Percentiles rank a stretch among this genome's conserved stretches.
Evolutionary conservation across 2,329 filamentous ascomycete species (phyloP).

Genomic region (Hymenoscyphus salicellus): DNA sequence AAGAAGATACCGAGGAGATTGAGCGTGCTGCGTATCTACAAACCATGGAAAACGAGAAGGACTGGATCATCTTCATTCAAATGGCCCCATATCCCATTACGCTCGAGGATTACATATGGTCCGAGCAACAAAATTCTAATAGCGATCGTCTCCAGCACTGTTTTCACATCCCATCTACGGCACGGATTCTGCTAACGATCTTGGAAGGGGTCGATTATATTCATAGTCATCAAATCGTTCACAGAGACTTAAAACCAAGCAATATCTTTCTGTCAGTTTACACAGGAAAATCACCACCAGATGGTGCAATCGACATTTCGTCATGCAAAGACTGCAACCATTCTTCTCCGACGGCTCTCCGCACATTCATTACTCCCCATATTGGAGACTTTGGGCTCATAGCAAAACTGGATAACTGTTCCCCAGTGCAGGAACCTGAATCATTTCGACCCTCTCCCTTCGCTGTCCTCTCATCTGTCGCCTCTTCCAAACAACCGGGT

Average conservation of each 20-base stretch:
- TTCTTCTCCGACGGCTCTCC: slow-evolving; percentile 20
- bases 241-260: slow-evolving; percentile 66
- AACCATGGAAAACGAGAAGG: background rate
- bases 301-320: slow-evolving; percentile 46
- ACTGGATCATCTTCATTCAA: slow-evolving; percentile 37
- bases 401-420: slow-evolving; percentile 41
- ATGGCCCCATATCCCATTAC: slow-evolving; percentile 65
- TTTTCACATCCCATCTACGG: slow-evolving; percentile 56
- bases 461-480: slow-evolving; percentile 20
- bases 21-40: slow-evolving; percentile 5
- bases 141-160: slow-evolving; percentile 48
- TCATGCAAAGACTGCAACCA: slow-evolving; percentile 41
- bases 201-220: slow-evolving; percentile 64
- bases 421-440: background rate
- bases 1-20: slow-evolving; percentile 16
- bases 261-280: slow-evolving; percentile 63
- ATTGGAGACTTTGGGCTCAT: slow-evolving; percentile 69
- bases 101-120: slow-evolving; percentile 55
- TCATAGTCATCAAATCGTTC: slow-evolving; percentile 58
- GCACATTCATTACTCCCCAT: slow-evolving; percentile 52
- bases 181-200: slow-evolving; percentile 57
- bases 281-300: slow-evolving; percentile 34
- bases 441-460: slow-evolving; percentile 10
- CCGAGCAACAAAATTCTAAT: slow-evolving; percentile 29
- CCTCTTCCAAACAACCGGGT: slow-evolving; percentile 46